Evolutionary conservation across 768 basidiomycete species (phyloP).

Genomic region (Scleroderma citrinum): DNA sequence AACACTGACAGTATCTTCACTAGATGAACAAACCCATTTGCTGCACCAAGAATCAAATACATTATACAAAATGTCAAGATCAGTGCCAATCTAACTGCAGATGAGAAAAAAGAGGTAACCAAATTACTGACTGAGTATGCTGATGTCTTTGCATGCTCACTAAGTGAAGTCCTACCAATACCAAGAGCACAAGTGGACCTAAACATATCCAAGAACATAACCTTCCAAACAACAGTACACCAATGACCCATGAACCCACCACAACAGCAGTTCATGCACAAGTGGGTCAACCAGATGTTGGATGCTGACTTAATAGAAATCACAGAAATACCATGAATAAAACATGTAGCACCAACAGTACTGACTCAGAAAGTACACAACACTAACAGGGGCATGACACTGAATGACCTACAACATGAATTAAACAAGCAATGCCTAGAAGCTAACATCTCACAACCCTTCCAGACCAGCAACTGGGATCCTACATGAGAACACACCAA

Average conservation of each 20-base stretch:
- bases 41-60: conserved; percentile 9
- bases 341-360: conserved; percentile 15
- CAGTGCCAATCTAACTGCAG: conserved; percentile 24
- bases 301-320: not conserved
- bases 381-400: conserved; percentile 16
- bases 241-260: not conserved
- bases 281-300: not conserved
- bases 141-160: conserved; percentile 34
- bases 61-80: conserved; percentile 18
- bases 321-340: not conserved
- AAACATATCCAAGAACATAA: not conserved
- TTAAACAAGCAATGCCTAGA: conserved; percentile 19
- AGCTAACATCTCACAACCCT: not conserved
- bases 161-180: conserved; percentile 33
- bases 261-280: not conserved
- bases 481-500: not conserved
- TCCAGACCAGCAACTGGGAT: not conserved
- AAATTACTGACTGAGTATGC: conserved; percentile 26
- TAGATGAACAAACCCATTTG: not conserved
- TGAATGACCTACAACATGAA: conserved; percentile 29
- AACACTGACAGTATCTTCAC: not conserved
- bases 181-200: not conserved
- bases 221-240: not conserved
- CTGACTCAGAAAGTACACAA: conserved; percentile 35
- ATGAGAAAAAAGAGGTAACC: conserved; percentile 12